phyloP scores from a whole-genome alignment of 106 monocot genomes.

The Dendrobium huoshanense region DNA sequence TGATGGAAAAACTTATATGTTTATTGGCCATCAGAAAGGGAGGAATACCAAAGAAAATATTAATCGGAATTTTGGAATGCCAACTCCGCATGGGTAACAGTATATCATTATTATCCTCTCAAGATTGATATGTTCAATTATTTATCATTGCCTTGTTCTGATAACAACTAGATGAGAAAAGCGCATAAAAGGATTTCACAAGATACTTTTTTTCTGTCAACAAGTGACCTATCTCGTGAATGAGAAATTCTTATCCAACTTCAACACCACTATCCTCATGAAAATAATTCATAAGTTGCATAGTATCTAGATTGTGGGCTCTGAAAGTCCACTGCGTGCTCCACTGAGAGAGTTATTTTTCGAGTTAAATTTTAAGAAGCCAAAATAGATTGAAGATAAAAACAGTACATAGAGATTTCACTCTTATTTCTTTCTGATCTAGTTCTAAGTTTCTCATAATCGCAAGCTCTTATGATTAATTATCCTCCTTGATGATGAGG shows the following conservation, averaged over 20 bases:
- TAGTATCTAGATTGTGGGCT: not conserved
- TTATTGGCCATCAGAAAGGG: conserved; percentile 93
- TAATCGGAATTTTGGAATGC: conserved; percentile 91
- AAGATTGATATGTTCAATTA: not conserved
- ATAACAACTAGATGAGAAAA: not conserved
- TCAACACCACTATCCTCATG: too few species aligned
- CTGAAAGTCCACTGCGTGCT: too few species aligned
- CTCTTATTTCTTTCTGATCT: too few species aligned
- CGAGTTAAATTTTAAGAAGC: too few species aligned
- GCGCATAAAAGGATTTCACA: not conserved
- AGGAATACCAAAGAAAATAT: conserved; percentile 94
- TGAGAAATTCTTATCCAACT: not conserved
- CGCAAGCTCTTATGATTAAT: not conserved
- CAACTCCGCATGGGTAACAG: conserved; percentile 89
- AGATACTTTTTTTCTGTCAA: not conserved
- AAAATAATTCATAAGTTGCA: not conserved
- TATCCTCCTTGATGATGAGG: too few species aligned
- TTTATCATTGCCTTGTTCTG: not conserved
- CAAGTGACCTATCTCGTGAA: not conserved
- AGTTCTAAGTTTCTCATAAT: not conserved
- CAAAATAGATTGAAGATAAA: too few species aligned
- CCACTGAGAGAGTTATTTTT: too few species aligned
- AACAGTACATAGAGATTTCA: too few species aligned
- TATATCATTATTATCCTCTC: not conserved
- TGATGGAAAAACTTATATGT: conserved; percentile 75